Conservation (phyloP, 495 filamentous ascomycete species). For the Aspergillus olivimuriae region DNA sequence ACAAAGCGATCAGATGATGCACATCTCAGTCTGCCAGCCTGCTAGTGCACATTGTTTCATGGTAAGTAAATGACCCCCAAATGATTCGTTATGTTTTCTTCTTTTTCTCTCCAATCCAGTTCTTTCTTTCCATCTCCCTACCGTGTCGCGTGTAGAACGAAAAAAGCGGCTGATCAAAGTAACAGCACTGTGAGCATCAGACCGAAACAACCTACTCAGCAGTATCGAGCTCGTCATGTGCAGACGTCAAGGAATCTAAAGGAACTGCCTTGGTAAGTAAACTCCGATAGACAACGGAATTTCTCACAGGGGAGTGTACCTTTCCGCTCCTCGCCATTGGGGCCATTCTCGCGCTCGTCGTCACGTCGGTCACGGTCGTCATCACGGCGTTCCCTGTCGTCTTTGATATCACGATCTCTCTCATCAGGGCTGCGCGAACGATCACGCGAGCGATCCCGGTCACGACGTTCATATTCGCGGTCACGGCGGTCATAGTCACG, state of each 20-base stretch:
- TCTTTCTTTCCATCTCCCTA: too few relatives aligned
- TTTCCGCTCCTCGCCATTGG: constrained; percentile 71
- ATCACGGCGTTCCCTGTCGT: constrained; percentile 61
- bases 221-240: constrained; percentile 94
- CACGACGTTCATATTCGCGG: constrained; percentile 51
- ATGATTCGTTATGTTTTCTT: too few relatives aligned
- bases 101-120: too few relatives aligned
- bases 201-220: constrained; percentile 61
- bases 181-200: neutral
- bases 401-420: constrained; percentile 58
- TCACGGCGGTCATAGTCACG: constrained; percentile 76
- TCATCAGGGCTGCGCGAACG: constrained; percentile 66
- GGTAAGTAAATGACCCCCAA: too few relatives aligned
- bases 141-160: too few relatives aligned
- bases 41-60: too few relatives aligned
- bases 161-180: neutral
- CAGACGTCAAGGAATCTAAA: constrained; percentile 71
- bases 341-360: constrained; percentile 45
- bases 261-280: constrained; percentile 26
- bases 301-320: constrained; percentile 47
- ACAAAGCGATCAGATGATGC: too few relatives aligned
- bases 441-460: constrained; percentile 62
- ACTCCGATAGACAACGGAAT: neutral
- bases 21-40: too few relatives aligned
- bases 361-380: constrained; percentile 55